Conservation (phyloP, 202 grass and related monocot genomes). For the Carex sylvatica region DNA sequence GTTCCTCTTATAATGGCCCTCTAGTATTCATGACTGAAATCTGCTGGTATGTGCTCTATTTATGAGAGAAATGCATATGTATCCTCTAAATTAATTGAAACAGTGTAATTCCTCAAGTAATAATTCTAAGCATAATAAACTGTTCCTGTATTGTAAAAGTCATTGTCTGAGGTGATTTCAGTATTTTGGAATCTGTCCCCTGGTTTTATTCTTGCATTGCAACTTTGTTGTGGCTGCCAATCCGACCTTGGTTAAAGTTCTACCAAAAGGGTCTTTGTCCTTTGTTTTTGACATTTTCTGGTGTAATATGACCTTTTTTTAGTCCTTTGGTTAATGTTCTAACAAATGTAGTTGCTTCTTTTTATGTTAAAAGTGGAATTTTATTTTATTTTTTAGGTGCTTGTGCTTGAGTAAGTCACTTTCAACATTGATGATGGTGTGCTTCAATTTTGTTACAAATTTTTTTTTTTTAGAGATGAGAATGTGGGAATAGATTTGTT, state of each 20-base stretch:
- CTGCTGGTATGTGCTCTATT: slow-evolving; percentile 19
- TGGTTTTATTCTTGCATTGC: not conserved
- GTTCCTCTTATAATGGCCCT: slow-evolving; percentile 8
- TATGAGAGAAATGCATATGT: not conserved
- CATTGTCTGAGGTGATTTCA: not conserved
- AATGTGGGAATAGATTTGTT: slow-evolving; percentile 27
- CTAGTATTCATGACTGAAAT: not conserved
- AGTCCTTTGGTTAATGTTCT: too few species aligned
- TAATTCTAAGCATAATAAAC: not conserved
- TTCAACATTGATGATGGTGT: slow-evolving; percentile 17
- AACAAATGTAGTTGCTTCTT: not conserved
- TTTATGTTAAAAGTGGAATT: not conserved
- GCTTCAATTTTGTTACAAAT: slow-evolving; percentile 33
- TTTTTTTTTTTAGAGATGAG: slow-evolving; percentile 27
- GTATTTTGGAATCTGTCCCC: not conserved
- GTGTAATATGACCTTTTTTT: not conserved
- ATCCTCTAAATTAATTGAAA: slow-evolving; percentile 7
- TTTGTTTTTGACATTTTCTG: not conserved
- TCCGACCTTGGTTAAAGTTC: not conserved
- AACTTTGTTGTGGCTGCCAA: not conserved
- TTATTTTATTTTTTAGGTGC: slow-evolving; percentile 25
- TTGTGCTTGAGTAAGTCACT: slow-evolving; percentile 3
- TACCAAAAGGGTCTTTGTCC: not conserved
- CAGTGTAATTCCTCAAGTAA: not conserved
- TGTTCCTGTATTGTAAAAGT: not conserved